These are phyloP conservation scores for Scheffersomyces illinoinensis DNA, from an alignment of 1,139 yeast genomes.

Conservation along the genomic window DNA sequence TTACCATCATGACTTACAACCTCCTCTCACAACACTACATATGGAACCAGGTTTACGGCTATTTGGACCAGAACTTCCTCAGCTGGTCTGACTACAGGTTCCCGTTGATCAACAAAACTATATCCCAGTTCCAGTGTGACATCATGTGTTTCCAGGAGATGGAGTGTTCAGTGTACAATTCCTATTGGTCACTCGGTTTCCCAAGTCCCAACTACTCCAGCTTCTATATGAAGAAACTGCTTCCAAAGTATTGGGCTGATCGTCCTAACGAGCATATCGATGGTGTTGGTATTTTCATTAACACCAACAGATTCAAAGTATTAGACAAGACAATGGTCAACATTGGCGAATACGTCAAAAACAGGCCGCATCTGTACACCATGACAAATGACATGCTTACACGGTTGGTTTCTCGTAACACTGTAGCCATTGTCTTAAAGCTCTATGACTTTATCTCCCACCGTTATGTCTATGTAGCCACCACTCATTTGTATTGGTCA, in stretches of 20 bases:
- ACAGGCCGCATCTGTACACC: slow-evolving; percentile 27
- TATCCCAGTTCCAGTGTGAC: slow-evolving; percentile 46
- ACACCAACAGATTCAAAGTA: slow-evolving; percentile 45
- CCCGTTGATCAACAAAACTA: slow-evolving; percentile 39
- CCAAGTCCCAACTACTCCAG: slow-evolving; percentile 40
- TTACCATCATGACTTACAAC: slow-evolving; percentile 51
- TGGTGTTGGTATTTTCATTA: slow-evolving; percentile 57
- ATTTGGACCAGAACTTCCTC: slow-evolving; percentile 44
- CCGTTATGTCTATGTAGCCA: slow-evolving; percentile 45
- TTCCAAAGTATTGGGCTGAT: slow-evolving; percentile 51
- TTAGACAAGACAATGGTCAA: slow-evolving; percentile 42
- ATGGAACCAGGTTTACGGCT: slow-evolving; percentile 57
- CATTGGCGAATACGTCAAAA: slow-evolving; percentile 36
- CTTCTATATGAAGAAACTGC: slow-evolving; percentile 47
- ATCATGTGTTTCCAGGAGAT: slow-evolving; percentile 64
- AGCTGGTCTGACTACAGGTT: slow-evolving; percentile 50
- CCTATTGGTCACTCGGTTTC: slow-evolving; percentile 39
- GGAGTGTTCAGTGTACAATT: slow-evolving; percentile 48
- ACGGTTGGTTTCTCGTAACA: slow-evolving; percentile 50
- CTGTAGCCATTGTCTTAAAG: slow-evolving; percentile 53
- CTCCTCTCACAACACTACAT: slow-evolving; percentile 55
- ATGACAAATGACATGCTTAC: slow-evolving; percentile 36
- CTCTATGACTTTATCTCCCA: slow-evolving; percentile 42
- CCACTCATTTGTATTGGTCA: slow-evolving; percentile 64
- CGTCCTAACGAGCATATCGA: slow-evolving; percentile 47